phyloP scores from a whole-genome alignment of 495 filamentous ascomycete species.

The Tuber indicum region DNA sequence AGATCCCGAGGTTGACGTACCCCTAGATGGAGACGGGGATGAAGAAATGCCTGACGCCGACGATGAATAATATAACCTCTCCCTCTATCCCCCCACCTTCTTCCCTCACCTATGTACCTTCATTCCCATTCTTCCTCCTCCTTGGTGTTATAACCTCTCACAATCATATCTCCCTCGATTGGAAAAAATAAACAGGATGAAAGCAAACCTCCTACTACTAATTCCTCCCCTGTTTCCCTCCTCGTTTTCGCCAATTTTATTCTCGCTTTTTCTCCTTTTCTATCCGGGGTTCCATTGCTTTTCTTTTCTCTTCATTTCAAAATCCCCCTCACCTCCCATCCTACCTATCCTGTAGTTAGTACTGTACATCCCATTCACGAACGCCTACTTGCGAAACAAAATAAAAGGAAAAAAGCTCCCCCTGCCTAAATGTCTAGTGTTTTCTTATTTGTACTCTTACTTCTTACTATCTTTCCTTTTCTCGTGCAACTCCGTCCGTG shows the following conservation, averaged over 20 bases:
- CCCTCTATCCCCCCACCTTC: constrained; percentile 10
- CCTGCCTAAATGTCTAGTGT: background rate
- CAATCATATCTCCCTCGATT: background rate
- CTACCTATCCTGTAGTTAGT: background rate
- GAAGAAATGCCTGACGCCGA: constrained; percentile 34
- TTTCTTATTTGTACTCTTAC: background rate
- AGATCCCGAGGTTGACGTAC: constrained; percentile 30
- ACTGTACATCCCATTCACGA: background rate
- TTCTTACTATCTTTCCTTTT: background rate
- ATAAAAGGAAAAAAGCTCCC: background rate
- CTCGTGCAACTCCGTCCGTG: background rate
- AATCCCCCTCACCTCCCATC: background rate
- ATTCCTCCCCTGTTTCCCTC: background rate
- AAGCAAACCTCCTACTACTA: background rate
- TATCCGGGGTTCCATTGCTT: background rate
- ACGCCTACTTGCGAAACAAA: background rate
- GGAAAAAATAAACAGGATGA: background rate
- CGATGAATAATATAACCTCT: constrained; percentile 21
- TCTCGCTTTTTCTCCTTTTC: background rate
- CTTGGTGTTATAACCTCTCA: background rate
- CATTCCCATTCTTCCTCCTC: constrained; percentile 1
- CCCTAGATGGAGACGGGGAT: constrained; percentile 24
- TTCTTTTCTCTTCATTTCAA: background rate
- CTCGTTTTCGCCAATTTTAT: background rate
- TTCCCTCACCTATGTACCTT: constrained; percentile 7